Conservation (phyloP, 306 rosid species). For the Oemleria cerasiformis region DNA sequence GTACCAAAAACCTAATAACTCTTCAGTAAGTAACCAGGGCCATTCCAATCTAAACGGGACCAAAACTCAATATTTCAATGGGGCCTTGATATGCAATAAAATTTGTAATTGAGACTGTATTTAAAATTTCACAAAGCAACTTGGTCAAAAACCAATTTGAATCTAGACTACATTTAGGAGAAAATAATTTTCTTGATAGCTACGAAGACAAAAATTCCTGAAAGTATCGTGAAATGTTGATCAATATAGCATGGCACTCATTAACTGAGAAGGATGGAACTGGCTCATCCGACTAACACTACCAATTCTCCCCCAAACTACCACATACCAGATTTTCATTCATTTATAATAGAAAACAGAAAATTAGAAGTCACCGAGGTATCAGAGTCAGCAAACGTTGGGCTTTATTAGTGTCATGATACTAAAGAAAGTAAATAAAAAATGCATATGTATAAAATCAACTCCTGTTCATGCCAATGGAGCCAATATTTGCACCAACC, state of each 20-base stretch:
- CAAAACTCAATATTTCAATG: too few species aligned
- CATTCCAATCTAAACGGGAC: too few species aligned
- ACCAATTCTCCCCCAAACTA: too few species aligned
- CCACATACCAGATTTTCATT: too few species aligned
- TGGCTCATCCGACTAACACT: too few species aligned
- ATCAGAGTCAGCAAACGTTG: constrained; percentile 1
- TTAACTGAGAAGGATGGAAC: not conserved
- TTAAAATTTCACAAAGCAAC: too few species aligned
- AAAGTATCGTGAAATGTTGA: not conserved
- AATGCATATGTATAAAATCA: not conserved
- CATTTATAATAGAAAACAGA: too few species aligned
- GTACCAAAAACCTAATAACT: too few species aligned
- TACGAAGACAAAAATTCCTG: not conserved
- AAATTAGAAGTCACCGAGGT: too few species aligned
- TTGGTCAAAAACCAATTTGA: not conserved
- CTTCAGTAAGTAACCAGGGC: too few species aligned
- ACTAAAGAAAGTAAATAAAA: not conserved
- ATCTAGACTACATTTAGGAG: not conserved
- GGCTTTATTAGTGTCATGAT: not conserved
- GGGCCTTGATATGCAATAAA: too few species aligned
- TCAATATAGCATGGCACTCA: not conserved
- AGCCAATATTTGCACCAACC: not conserved
- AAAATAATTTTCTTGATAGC: not conserved
- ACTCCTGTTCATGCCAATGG: not conserved
- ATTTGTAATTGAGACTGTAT: too few species aligned